Evolutionary conservation across 1,284 basidiomycete species (phyloP).

Genomic region (Tilletia setariae): DNA sequence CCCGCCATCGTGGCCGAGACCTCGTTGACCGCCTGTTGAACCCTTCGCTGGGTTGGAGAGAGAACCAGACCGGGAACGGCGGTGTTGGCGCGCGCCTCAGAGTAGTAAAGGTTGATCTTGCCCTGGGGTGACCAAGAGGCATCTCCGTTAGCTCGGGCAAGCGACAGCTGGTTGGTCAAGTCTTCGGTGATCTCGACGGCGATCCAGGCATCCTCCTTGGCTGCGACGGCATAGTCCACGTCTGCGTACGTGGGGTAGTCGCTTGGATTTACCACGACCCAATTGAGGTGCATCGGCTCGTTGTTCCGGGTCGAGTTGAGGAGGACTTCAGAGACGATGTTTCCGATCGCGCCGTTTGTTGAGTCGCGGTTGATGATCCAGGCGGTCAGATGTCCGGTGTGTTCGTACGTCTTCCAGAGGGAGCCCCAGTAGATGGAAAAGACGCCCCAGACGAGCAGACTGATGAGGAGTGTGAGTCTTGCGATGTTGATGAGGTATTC

Average conservation of each 20-base stretch:
- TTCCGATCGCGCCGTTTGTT: conserved; percentile 30
- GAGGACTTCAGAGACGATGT: conserved; percentile 28
- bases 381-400: conserved; percentile 32
- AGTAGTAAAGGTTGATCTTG: conserved; percentile 33
- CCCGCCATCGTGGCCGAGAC: conserved; percentile 27
- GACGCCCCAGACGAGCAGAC: conserved; percentile 31
- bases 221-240: conserved; percentile 36
- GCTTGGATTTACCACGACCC: conserved; percentile 27
- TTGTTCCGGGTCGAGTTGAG: conserved; percentile 29
- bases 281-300: conserved; percentile 40
- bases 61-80: conserved; percentile 31
- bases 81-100: conserved; percentile 38
- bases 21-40: conserved; percentile 23
- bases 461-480: conserved; percentile 27
- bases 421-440: conserved; percentile 42
- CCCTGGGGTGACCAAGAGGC: conserved; percentile 35
- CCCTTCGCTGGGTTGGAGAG: conserved; percentile 25
- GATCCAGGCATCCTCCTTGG: conserved; percentile 21
- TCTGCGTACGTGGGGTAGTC: conserved; percentile 28
- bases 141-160: conserved; percentile 40
- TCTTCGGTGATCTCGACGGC: conserved; percentile 35
- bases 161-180: conserved; percentile 30
- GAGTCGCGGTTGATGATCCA: conserved; percentile 46
- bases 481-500: conserved; percentile 33
- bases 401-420: conserved; percentile 33